Conservation (phyloP, 2,329 filamentous ascomycete genomes). For the Colletotrichum tanaceti region DNA sequence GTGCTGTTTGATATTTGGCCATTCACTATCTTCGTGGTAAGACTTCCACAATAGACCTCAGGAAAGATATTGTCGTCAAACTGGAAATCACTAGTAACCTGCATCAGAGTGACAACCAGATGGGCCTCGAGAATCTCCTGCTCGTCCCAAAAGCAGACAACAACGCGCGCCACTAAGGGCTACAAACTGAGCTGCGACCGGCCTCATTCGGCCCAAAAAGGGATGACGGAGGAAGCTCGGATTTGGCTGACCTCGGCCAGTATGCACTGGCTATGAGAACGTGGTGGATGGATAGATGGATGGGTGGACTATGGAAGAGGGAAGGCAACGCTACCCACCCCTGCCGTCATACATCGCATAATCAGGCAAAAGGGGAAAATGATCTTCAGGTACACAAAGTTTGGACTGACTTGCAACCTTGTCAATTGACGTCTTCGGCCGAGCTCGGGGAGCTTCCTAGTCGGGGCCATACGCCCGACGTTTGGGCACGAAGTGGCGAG, state of each 20-base stretch:
- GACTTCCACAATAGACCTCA: too few relatives aligned
- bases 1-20: too few relatives aligned
- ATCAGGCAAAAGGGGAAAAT: conserved; percentile 4
- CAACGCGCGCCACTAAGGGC: not conserved
- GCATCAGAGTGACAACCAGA: not conserved
- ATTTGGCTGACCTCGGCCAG: not conserved
- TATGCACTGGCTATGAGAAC: not conserved
- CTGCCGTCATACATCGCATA: not conserved
- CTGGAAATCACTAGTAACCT: not conserved
- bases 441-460: not conserved
- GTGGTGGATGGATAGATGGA: not conserved
- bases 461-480: not conserved
- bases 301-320: not conserved
- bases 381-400: conserved; percentile 29
- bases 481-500: not conserved
- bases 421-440: not conserved
- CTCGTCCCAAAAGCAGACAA: not conserved
- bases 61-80: not conserved
- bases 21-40: too few relatives aligned
- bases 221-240: not conserved
- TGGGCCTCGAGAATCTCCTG: not conserved
- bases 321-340: not conserved
- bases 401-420: not conserved
- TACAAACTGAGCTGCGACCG: not conserved
- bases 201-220: not conserved